These are phyloP conservation scores for Microascus cirrosus DNA, from an alignment of 2,329 filamentous ascomycete species.

Conservation along the genomic window DNA sequence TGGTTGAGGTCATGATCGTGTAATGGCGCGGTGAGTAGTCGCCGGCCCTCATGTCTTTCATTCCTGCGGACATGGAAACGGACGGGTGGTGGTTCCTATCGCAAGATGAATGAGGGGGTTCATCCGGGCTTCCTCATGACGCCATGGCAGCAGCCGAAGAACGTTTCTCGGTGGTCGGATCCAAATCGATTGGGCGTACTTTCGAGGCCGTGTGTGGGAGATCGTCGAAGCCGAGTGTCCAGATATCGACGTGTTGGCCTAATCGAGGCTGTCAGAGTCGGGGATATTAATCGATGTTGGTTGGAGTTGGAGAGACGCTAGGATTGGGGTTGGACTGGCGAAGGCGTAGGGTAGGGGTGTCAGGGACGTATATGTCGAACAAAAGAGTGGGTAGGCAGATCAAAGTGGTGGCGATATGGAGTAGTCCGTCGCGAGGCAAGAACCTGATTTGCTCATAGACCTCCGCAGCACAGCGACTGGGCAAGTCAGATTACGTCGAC, in stretches of 20 bases:
- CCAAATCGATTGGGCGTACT: not conserved
- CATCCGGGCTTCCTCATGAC: not conserved
- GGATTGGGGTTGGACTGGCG: not conserved
- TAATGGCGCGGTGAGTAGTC: conserved; percentile 18
- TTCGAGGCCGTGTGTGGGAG: not conserved
- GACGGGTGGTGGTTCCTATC: not conserved
- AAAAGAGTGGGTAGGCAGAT: not conserved
- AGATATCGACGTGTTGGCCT: not conserved
- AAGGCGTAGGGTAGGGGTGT: not conserved
- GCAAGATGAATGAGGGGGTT: not conserved
- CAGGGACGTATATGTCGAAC: not conserved
- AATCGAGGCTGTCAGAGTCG: not conserved
- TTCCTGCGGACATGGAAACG: not conserved
- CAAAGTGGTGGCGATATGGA: not conserved
- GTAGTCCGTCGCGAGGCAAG: not conserved
- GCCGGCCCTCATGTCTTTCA: not conserved
- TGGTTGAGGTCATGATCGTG: conserved; percentile 34
- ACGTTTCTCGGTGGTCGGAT: not conserved
- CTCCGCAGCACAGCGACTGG: not conserved
- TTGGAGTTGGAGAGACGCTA: not conserved
- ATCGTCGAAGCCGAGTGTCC: not conserved
- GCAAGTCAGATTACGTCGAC: not conserved
- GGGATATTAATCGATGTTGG: not conserved
- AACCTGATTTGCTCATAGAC: not conserved
- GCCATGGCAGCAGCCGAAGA: not conserved